Evolutionary conservation across 2,329 filamentous ascomycete genomes (phyloP), one percentile per base, ranked within the genome.

Genomic region (Colletotrichum lini): DNA sequence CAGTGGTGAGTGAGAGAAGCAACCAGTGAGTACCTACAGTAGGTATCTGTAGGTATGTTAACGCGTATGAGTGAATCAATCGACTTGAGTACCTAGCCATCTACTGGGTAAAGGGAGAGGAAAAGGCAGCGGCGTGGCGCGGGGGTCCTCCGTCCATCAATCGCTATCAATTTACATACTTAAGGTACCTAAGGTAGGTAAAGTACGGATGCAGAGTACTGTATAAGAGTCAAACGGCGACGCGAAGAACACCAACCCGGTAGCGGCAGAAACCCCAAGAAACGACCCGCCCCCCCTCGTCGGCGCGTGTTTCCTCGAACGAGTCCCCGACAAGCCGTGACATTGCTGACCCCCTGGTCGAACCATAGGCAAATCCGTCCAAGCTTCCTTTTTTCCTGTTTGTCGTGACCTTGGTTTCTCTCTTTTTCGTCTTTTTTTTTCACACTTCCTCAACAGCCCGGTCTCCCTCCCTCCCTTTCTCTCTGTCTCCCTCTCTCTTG

Each of bases 281-380:
- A 52, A 26, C 21, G 30, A 35, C 30, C 30, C 30, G 30, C 30
- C 30, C 30, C 45, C 68, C 67, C 65, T 58, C 15, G 68, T 50
- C 53, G 10, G 26, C 68, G 65, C 65, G 65, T 71, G 58, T 66
- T 68, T 53, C 52, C 47, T 71, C 58, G 68, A 54, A 68, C 65
- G 68, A 71, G 65, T 68, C 58, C 58, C 58, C 52, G 63, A 53
- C 16, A 53, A 71, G 68, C 68, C 64, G 58, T 71, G 68, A 68
- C 68, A 68, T 63, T 9, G 45, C 40, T 45, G 26, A 56, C 60
- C 68, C 30, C 68, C 65, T 71, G 68, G 68, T 71, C 68, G 68
- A 71, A 71, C 68, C 68, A 63, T 71, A 65, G 21, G 65, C 40
- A 68, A 70, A 71, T 63, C 59, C 58, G 68, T 50, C 64, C 64